phyloP scores from a whole-genome alignment of 202 grass and related monocot genomes.

The Elaeis oleifera region DNA sequence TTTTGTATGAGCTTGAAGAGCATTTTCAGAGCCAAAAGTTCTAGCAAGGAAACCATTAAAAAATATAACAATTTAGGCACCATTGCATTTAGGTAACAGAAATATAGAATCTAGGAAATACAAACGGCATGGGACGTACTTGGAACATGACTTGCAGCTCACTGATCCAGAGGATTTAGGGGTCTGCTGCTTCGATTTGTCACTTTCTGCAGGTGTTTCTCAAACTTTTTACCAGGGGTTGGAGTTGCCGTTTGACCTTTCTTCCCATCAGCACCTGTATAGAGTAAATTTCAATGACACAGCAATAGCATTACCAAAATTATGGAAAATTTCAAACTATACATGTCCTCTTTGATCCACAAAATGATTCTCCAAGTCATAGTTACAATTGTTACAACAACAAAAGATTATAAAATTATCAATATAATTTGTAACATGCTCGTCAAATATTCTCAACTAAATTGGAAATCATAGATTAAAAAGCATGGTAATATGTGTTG shows the following conservation, averaged over 20 bases:
- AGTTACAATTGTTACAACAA: too few relatives aligned
- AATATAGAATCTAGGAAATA: not conserved
- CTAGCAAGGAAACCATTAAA: slow-evolving; percentile 21
- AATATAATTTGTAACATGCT: too few relatives aligned
- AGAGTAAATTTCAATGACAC: too few relatives aligned
- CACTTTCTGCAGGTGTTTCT: slow-evolving; percentile 29
- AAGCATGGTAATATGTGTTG: too few relatives aligned
- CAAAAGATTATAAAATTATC: too few relatives aligned
- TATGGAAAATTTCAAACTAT: too few relatives aligned
- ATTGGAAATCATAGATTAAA: too few relatives aligned
- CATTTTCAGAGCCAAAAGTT: slow-evolving; percentile 37
- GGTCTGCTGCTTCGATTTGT: slow-evolving; percentile 43
- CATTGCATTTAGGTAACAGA: not conserved
- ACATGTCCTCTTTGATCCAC: too few relatives aligned
- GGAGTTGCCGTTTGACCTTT: slow-evolving; percentile 52
- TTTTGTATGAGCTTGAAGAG: slow-evolving; percentile 52
- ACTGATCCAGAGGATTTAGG: slow-evolving; percentile 45
- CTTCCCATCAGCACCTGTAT: slow-evolving; percentile 34
- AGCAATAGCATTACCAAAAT: too few relatives aligned
- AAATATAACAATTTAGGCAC: not conserved
- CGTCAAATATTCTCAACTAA: too few relatives aligned
- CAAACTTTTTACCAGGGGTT: slow-evolving; percentile 38
- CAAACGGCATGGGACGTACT: slow-evolving; percentile 22
- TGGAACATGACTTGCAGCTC: slow-evolving; percentile 68
- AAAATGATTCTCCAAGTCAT: too few relatives aligned